phyloP scores from a whole-genome alignment of 192 early-diverging fungal genomes.

The Coemansia sp. region DNA sequence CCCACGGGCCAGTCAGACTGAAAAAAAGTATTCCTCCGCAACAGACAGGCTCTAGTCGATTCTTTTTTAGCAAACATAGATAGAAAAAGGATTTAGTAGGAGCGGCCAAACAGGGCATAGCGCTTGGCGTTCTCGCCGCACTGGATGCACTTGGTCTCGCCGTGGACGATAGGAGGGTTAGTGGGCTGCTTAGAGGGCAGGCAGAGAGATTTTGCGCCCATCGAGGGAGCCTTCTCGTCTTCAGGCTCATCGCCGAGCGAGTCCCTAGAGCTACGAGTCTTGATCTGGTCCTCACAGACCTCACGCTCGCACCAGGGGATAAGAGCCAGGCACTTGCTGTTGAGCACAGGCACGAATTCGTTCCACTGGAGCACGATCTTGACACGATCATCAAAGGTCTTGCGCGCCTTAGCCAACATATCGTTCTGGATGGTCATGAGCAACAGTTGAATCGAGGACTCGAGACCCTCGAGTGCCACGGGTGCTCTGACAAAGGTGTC shows the following conservation, averaged over 20 bases:
- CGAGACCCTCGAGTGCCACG: conserved; percentile 66
- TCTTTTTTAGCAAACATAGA: neutral
- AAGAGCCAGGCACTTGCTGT: conserved; percentile 83
- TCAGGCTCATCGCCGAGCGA: conserved; percentile 69
- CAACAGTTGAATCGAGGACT: conserved; percentile 59
- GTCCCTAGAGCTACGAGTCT: conserved; percentile 83
- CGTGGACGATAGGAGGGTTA: conserved; percentile 77
- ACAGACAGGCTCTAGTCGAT: neutral
- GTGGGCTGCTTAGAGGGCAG: conserved; percentile 93
- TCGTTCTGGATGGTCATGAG: conserved; percentile 84
- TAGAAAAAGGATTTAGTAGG: conserved; percentile 61
- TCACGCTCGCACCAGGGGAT: conserved; percentile 95
- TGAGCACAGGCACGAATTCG: conserved; percentile 89
- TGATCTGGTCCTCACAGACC: conserved; percentile 95
- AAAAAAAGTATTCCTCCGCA: neutral
- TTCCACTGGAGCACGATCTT: conserved; percentile 87
- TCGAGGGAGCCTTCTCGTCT: conserved; percentile 97
- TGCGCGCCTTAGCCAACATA: conserved; percentile 88
- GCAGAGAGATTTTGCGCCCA: conserved; percentile 99
- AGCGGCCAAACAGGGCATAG: conserved; percentile 83
- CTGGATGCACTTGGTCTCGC: conserved; percentile 86
- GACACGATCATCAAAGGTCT: conserved; percentile 71
- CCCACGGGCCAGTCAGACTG: neutral
- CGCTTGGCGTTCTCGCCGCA: conserved; percentile 79
- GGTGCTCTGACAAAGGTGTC: conserved; percentile 70